Conservation (phyloP, 495 filamentous ascomycete species). For the Hypomontagnella submonticulosa region DNA sequence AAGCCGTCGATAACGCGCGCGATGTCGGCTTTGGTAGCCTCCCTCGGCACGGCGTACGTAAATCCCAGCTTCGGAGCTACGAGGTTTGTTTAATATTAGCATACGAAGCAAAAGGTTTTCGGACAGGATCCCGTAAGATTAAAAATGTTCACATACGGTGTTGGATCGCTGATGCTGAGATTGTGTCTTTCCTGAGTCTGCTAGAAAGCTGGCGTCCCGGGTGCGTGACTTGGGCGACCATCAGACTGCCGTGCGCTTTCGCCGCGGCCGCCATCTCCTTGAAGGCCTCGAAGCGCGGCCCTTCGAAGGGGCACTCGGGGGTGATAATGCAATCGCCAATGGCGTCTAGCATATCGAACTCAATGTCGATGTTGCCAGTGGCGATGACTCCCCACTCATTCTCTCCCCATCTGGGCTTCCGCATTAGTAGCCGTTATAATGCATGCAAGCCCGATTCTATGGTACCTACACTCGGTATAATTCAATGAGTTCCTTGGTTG, state of each 20-base stretch:
- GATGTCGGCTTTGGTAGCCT: constrained; percentile 64
- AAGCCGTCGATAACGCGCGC: constrained; percentile 60
- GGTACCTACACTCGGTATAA: constrained; percentile 54
- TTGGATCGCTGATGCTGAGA: constrained; percentile 67
- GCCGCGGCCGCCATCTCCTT: constrained; percentile 58
- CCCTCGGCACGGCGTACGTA: constrained; percentile 25
- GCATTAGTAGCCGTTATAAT: not conserved
- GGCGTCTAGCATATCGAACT: constrained; percentile 66
- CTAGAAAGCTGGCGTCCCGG: constrained; percentile 66
- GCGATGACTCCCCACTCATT: constrained; percentile 64
- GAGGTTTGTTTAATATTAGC: not conserved
- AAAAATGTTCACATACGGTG: constrained; percentile 45
- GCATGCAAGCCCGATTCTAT: not conserved
- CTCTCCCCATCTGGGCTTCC: constrained; percentile 65
- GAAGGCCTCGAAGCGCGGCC: constrained; percentile 68
- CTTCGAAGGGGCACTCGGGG: constrained; percentile 53
- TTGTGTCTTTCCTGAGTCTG: constrained; percentile 62
- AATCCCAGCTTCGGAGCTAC: constrained; percentile 10
- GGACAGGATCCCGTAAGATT: not conserved
- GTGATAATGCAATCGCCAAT: constrained; percentile 68
- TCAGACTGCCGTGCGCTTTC: constrained; percentile 65
- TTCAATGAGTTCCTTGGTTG: constrained; percentile 66
- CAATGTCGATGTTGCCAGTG: constrained; percentile 70
- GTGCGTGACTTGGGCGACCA: constrained; percentile 68
- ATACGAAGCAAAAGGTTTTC: not conserved